Conservation (phyloP, 176 grass and related monocot species). For the Cenchrus purpureus region DNA sequence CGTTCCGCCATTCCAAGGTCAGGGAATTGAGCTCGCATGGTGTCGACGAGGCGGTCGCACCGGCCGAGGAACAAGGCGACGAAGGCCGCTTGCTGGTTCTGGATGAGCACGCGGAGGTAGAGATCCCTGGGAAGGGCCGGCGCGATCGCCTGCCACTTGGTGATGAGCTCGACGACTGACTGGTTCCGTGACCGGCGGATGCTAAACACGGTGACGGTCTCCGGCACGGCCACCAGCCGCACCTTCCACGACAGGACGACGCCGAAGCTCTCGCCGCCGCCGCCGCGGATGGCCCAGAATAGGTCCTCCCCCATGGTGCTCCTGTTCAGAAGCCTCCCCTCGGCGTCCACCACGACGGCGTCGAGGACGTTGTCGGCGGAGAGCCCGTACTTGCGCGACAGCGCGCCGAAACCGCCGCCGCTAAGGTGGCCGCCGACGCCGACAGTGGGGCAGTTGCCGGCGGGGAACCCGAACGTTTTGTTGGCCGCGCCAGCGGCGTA, state of each 20-base stretch:
- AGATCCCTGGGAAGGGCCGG: background rate
- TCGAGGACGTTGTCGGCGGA: background rate
- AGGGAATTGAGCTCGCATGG: background rate
- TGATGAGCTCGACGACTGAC: background rate
- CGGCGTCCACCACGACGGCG: background rate
- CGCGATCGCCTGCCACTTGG: background rate
- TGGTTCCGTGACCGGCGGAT: background rate
- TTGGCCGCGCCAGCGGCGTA: background rate
- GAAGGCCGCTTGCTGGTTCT: background rate
- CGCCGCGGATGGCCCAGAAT: slow-evolving; percentile 1
- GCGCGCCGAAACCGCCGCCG: background rate
- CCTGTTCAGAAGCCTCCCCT: background rate
- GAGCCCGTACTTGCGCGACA: background rate
- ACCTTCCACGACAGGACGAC: background rate
- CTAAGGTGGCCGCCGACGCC: background rate
- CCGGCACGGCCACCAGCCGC: background rate
- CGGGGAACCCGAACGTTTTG: background rate
- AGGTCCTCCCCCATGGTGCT: background rate
- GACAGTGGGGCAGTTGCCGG: background rate
- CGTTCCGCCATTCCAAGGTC: background rate
- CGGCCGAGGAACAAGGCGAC: slow-evolving; percentile 20
- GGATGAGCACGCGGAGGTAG: background rate
- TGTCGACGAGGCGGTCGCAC: background rate
- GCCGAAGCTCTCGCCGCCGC: slow-evolving; percentile 1
- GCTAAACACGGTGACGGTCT: background rate